Percentiles rank a stretch among this genome's conserved stretches.
Conservation (phyloP, 345 rosid species). For the Pugionium cornutum region DNA sequence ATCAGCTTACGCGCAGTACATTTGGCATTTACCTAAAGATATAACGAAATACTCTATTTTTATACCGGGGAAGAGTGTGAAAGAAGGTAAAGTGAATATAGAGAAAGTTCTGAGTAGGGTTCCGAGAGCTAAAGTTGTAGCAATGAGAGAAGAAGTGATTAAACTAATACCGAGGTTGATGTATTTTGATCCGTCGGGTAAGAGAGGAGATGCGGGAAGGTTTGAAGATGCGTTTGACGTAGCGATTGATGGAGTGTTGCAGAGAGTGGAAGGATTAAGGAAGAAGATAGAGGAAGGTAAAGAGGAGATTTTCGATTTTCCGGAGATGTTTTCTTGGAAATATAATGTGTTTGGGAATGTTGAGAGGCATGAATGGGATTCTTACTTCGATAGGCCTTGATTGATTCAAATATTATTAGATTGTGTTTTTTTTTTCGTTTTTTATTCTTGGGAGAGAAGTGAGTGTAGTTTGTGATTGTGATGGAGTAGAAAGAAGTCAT, state of each 20-base stretch:
- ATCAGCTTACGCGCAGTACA: slow-evolving; percentile 74
- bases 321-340: slow-evolving; percentile 63
- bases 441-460: slow-evolving; percentile 13
- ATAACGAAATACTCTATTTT: slow-evolving; percentile 58
- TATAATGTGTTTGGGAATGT: slow-evolving; percentile 50
- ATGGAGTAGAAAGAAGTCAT: slow-evolving; percentile 10
- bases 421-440: not conserved
- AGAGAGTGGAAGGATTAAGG: slow-evolving; percentile 51
- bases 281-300: slow-evolving; percentile 43
- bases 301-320: slow-evolving; percentile 40
- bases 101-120: slow-evolving; percentile 51
- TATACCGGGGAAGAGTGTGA: slow-evolving; percentile 54
- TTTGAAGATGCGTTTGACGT: slow-evolving; percentile 80
- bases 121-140: slow-evolving; percentile 38
- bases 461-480: slow-evolving; percentile 20
- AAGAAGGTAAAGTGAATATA: slow-evolving; percentile 53
- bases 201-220: slow-evolving; percentile 42
- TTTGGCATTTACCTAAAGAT: slow-evolving; percentile 79
- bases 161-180: slow-evolving; percentile 58
- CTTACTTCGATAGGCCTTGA: slow-evolving; percentile 47
- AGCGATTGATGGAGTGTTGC: slow-evolving; percentile 61
- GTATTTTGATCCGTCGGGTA: slow-evolving; percentile 57
- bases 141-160: slow-evolving; percentile 66
- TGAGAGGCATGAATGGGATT: slow-evolving; percentile 64
- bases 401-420: not conserved